phyloP scores from a whole-genome alignment of 2,329 filamentous ascomycete species.

The Macrophomina tecta region DNA sequence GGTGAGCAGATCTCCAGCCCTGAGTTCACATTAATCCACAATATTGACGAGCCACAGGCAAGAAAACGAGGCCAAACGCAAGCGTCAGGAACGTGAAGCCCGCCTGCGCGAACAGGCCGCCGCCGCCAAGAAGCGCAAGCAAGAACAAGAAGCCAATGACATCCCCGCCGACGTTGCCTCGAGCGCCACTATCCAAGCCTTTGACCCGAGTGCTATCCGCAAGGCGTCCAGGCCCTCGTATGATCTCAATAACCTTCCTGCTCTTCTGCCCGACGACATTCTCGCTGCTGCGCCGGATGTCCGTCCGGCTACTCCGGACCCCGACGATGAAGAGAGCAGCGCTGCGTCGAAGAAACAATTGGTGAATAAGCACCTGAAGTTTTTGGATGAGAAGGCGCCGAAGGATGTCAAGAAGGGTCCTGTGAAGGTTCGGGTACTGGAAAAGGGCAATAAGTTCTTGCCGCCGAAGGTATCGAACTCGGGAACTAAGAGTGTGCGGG shows the following conservation, averaged over 20 bases:
- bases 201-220: conserved; percentile 15
- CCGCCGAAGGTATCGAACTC: conserved; percentile 52
- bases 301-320: conserved; percentile 53
- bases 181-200: conserved; percentile 25
- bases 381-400: conserved; percentile 54
- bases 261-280: conserved; percentile 58
- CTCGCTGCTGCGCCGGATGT: conserved; percentile 53
- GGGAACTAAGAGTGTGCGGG: conserved; percentile 42
- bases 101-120: conserved; percentile 35
- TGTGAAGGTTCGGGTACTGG: conserved; percentile 57
- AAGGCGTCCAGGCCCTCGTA: conserved; percentile 28
- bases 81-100: conserved; percentile 39
- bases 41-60: conserved; percentile 29
- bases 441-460: conserved; percentile 48
- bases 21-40: background rate
- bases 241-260: conserved; percentile 50
- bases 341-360: conserved; percentile 49
- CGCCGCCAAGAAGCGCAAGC: conserved; percentile 32
- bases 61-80: conserved; percentile 37
- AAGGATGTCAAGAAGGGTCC: conserved; percentile 59
- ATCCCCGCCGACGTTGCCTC: conserved; percentile 28
- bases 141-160: conserved; percentile 39
- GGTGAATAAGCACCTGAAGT: conserved; percentile 54
- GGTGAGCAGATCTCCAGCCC: conserved; percentile 15
- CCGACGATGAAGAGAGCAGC: conserved; percentile 37